Evolutionary conservation across 2,329 filamentous ascomycete genomes (phyloP).

Genomic region (Xylaria sp.): DNA sequence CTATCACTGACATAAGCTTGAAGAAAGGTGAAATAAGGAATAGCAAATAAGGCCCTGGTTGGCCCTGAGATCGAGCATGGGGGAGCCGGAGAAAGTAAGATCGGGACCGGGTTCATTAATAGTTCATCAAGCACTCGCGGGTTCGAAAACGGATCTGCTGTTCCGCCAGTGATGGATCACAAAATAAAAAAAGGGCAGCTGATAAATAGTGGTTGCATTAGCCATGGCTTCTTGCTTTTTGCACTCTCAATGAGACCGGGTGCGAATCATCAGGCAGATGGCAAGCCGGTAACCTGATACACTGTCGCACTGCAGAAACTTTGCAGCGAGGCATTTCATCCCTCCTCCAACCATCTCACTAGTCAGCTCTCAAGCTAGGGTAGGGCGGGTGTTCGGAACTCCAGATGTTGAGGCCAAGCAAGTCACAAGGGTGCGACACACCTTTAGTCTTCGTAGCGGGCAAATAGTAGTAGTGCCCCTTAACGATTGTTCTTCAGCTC

Average conservation of each 20-base stretch:
- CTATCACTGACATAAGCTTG: background rate
- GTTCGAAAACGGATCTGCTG: background rate
- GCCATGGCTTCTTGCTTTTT: slow-evolving; percentile 10
- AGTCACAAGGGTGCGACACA: slow-evolving; percentile 5
- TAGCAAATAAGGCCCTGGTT: background rate
- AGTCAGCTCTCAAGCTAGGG: background rate
- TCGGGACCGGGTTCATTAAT: slow-evolving; percentile 8
- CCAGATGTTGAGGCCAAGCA: background rate
- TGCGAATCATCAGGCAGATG: slow-evolving; percentile 8
- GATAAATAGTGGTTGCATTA: background rate
- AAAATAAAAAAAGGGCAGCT: background rate
- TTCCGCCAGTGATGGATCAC: slow-evolving; percentile 4
- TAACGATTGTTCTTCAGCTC: background rate
- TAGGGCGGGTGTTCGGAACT: background rate
- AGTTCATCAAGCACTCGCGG: background rate
- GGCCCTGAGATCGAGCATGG: background rate
- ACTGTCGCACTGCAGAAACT: slow-evolving; percentile 12
- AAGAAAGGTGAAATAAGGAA: background rate
- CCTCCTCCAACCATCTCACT: background rate
- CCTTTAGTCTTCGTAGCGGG: background rate
- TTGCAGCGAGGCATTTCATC: background rate
- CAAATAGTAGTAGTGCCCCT: slow-evolving; percentile 13
- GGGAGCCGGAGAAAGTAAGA: background rate
- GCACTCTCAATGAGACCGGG: background rate
- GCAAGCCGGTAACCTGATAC: background rate